Base-by-base conservation (phyloP, 2,329 filamentous ascomycete species). In the Fusarium humuli region DNA sequence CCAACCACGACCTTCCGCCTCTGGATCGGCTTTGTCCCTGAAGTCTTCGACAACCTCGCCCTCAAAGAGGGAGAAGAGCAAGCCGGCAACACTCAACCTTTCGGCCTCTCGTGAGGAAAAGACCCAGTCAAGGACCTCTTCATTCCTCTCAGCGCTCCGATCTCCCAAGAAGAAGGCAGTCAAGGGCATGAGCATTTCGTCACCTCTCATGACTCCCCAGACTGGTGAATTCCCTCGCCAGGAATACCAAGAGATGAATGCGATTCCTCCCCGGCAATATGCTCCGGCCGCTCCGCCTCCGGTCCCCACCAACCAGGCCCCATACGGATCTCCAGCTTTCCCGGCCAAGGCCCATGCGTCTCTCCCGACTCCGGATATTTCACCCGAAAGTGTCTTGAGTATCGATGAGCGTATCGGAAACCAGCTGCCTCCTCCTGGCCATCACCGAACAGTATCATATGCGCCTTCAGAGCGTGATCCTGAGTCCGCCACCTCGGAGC, bases 181-280 rank as follows among this genome's bases (percentile, higher is more conserved):
- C 55, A 85, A 83, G 74, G 85, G 81, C 22, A 78, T 91, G 68
- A 85, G 77, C 75, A 91, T 91, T 72, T 91, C 89, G 14, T 89
- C 88, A 2, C 89, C 89, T 53, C 88, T 91, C 72, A 86, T 89
- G 83, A 91, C 88, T 11, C 88, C 89, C 16, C 85, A 86, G 80
- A 88, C 88, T 4, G 84, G 81, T 5, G 87, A 85, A 4, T 91
- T 90, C 70, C 85, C 87, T 3, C 82, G 83, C n/a, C 79, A 83
- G 16, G 83, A 86, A 52, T 81, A 80, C 25, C 85, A 87, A 70
- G 88, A 90, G 76, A 84, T 90, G 82, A 86, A 81, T 73, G 70
- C 84, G 50, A 87, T 91, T 56, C 82, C 86, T 14, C 88, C 87
- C 22, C 84, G 88, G 30, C 83, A 86, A 48, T 90, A 91, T 69